A percentile compares a stretch with the other conserved stretches of the same genome.
Evolutionary conservation across 2,329 filamentous ascomycete species (phyloP).

Genomic region (Alternaria brassicicola): DNA sequence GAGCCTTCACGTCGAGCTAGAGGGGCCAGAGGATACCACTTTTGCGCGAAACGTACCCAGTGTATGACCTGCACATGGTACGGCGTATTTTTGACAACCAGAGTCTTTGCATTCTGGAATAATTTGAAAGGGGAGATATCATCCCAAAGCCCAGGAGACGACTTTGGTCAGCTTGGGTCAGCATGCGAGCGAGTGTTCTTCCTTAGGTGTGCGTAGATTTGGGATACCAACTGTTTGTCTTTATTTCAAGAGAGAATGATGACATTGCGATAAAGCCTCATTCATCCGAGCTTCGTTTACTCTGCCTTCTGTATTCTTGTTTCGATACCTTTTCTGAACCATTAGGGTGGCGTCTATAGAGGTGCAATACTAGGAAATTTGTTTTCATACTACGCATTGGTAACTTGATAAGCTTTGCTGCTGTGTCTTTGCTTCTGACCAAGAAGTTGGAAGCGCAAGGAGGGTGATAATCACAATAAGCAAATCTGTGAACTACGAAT

Average conservation of each 20-base stretch:
- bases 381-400: constrained; percentile 1
- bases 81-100: constrained; percentile 4
- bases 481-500: neutral
- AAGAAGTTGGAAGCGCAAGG: neutral
- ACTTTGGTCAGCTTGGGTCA: constrained; percentile 14
- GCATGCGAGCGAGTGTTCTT: constrained; percentile 10
- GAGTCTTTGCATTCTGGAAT: constrained; percentile 11
- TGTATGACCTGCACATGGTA: constrained; percentile 2
- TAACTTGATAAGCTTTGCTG: neutral
- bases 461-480: neutral
- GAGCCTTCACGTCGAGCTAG: neutral
- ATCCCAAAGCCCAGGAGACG: neutral
- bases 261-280: constrained; percentile 10
- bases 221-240: constrained; percentile 23
- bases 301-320: constrained; percentile 6
- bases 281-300: constrained; percentile 6
- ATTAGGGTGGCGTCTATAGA: constrained; percentile 42
- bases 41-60: constrained; percentile 3
- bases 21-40: constrained; percentile 7
- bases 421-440: neutral
- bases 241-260: constrained; percentile 12
- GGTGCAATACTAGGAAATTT: constrained; percentile 18
- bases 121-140: constrained; percentile 2
- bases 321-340: constrained; percentile 20
- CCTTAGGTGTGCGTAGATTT: constrained; percentile 22